These are phyloP conservation scores for Uronychia setigera DNA, from an alignment of 73 alveolate species.

Conservation along the genomic window DNA sequence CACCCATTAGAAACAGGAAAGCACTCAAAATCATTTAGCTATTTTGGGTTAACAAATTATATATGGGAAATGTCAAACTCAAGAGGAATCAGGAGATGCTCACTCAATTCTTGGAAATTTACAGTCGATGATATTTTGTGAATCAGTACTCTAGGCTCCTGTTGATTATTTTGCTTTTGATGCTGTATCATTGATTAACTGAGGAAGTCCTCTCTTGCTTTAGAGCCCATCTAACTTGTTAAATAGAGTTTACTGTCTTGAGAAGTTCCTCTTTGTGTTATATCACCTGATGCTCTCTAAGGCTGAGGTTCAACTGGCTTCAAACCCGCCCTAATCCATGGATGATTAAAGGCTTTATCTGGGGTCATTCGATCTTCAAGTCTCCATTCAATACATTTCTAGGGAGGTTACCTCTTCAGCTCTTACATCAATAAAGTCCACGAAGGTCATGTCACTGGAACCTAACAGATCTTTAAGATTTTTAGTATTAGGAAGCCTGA, in stretches of 20 bases:
- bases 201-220: no score
- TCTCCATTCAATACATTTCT: slow-evolving; percentile 67
- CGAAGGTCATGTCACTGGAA: slow-evolving; percentile 51
- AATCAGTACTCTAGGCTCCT: no score
- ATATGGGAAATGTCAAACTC: no score
- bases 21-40: no score
- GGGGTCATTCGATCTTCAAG: slow-evolving; percentile 60
- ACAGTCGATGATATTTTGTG: no score
- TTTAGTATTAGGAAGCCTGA: slow-evolving; percentile 60
- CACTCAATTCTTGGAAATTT: no score
- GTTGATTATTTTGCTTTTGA: no score
- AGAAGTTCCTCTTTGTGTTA: background rate
- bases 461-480: slow-evolving; percentile 47
- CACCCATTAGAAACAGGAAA: no score
- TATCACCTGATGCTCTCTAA: background rate
- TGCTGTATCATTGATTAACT: no score
- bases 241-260: background rate
- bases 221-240: no score
- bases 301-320: background rate
- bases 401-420: background rate
- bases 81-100: no score
- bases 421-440: slow-evolving; percentile 52
- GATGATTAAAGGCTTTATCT: slow-evolving; percentile 59
- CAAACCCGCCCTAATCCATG: slow-evolving; percentile 40
- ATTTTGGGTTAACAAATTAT: no score